Evolutionary conservation across 2,329 filamentous ascomycete species (phyloP).

Genomic region (Stachybotrys chlorohalonatus): DNA sequence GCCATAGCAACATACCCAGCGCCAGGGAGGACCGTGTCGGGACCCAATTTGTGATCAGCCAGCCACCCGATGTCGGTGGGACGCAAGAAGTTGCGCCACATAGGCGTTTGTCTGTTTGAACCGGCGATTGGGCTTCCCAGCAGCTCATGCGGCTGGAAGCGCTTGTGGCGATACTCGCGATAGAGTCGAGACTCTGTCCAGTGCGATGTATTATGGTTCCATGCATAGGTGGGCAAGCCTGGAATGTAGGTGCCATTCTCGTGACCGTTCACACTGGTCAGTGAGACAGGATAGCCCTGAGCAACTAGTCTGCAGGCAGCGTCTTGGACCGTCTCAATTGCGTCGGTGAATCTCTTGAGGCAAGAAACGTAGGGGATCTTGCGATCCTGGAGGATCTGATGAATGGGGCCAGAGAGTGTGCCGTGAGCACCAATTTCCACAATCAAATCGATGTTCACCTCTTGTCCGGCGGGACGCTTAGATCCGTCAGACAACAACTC

Average conservation of each 20-base stretch:
- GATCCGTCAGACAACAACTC: no score
- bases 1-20: constrained; percentile 25
- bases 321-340: constrained; percentile 13
- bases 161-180: constrained; percentile 12
- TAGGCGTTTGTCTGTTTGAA: constrained; percentile 13
- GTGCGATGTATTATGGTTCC: constrained; percentile 19
- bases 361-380: constrained; percentile 18
- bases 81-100: constrained; percentile 23
- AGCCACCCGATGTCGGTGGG: constrained; percentile 24
- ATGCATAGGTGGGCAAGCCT: constrained; percentile 17
- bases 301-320: constrained; percentile 16
- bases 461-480: no score
- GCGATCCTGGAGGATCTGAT: constrained; percentile 12
- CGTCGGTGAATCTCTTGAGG: constrained; percentile 14
- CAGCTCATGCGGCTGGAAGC: constrained; percentile 13
- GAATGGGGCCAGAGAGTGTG: constrained; percentile 12
- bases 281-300: constrained; percentile 18
- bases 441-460: no score
- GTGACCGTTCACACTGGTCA: constrained; percentile 12
- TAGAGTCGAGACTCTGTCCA: constrained; percentile 15
- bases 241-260: constrained; percentile 4
- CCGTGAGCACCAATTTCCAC: constrained; percentile 17
- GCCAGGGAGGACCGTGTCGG: constrained; percentile 21
- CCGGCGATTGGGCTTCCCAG: constrained; percentile 12
- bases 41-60: constrained; percentile 19